Evolutionary conservation across 441 rosid genomes (phyloP).

Genomic region (Corymbia citriodora): DNA sequence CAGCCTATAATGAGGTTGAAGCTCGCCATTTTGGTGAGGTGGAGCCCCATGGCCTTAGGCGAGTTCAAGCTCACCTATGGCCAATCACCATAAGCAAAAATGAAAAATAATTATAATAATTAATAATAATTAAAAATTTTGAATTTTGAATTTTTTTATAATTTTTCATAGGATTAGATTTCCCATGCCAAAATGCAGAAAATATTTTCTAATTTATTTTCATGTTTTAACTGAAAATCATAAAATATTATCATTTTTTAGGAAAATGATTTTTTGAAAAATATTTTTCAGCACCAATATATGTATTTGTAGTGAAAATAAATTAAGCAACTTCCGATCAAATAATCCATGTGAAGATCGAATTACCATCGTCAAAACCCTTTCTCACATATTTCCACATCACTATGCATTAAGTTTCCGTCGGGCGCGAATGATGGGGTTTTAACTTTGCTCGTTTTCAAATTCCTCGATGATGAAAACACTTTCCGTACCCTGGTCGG

Average conservation of each 20-base stretch:
- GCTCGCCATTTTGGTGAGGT: too few relatives aligned
- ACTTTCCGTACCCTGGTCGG: neutral
- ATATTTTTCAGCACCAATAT: too few relatives aligned
- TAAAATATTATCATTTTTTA: too few relatives aligned
- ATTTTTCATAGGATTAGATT: accelerated
- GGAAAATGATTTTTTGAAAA: accelerated
- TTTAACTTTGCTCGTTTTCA: neutral
- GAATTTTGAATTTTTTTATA: too few relatives aligned
- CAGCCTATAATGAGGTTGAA: neutral
- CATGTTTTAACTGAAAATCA: accelerated
- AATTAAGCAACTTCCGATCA: neutral
- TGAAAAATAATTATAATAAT: too few relatives aligned
- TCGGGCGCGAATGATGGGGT: neutral
- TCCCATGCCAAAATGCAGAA: neutral
- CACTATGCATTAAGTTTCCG: neutral
- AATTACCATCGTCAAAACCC: accelerated
- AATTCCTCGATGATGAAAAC: neutral
- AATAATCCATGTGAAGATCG: neutral
- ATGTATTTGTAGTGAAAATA: too few relatives aligned
- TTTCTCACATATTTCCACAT: neutral
- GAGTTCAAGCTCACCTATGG: accelerated
- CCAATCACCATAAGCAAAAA: accelerated
- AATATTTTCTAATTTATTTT: accelerated
- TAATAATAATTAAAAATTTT: too few relatives aligned
- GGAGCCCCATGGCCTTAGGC: neutral